These are phyloP conservation scores for Chaetomium globosum DNA, from an alignment of 2,329 filamentous ascomycete species.

Conservation along the genomic window DNA sequence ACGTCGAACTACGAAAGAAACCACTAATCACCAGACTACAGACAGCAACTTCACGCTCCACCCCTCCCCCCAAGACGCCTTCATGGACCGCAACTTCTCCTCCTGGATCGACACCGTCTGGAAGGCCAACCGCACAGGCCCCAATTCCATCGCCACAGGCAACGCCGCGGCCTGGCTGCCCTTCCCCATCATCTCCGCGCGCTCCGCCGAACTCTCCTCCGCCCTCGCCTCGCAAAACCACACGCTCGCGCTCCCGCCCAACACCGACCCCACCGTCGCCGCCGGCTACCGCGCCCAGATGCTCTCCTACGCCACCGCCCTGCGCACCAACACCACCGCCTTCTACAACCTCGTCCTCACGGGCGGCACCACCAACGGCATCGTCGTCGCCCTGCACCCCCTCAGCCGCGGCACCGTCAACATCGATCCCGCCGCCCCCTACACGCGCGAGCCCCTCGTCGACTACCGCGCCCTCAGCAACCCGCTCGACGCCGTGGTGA, in stretches of 20 bases:
- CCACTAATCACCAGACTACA: not conserved
- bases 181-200: conserved; percentile 41
- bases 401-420: conserved; percentile 47
- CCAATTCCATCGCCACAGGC: conserved; percentile 39
- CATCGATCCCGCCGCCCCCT: conserved; percentile 44
- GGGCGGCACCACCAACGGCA: conserved; percentile 39
- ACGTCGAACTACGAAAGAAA: too few relatives aligned
- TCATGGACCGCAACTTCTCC: conserved; percentile 42
- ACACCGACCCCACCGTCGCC: conserved; percentile 42
- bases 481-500: conserved; percentile 55
- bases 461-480: conserved; percentile 48
- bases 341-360: conserved; percentile 40
- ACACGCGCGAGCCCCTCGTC: conserved; percentile 41
- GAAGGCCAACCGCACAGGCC: conserved; percentile 38
- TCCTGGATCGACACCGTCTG: conserved; percentile 35
- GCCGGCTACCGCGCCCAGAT: conserved; percentile 46
- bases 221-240: conserved; percentile 41
- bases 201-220: conserved; percentile 37
- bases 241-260: conserved; percentile 41
- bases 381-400: conserved; percentile 46
- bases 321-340: conserved; percentile 40
- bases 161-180: conserved; percentile 42
- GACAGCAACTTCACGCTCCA: conserved; percentile 36
- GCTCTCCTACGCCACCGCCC: conserved; percentile 36
- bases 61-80: conserved; percentile 39